A percentile compares a stretch with the other conserved stretches of the same genome.
These are phyloP conservation scores for Lepidium africanum DNA, from an alignment of 345 rosid genomes.

Conservation along the genomic window DNA sequence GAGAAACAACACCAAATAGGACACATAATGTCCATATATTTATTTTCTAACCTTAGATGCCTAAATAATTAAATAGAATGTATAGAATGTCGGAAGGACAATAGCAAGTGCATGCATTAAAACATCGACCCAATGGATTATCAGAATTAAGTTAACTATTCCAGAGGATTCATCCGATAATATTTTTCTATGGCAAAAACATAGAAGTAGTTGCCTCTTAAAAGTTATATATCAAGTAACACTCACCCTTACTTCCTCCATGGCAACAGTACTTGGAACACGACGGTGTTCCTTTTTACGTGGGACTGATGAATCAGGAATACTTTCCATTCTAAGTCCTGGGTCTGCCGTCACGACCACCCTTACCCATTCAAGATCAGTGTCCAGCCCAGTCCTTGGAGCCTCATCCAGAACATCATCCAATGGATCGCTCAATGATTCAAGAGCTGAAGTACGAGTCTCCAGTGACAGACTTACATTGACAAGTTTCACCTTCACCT, in stretches of 20 bases:
- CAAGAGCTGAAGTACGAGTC: slow-evolving; percentile 24
- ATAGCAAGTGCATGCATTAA: neutral
- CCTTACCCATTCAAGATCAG: slow-evolving; percentile 89
- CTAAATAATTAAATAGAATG: neutral
- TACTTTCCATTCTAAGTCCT: slow-evolving; percentile 62
- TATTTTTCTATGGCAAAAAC: neutral
- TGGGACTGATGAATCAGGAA: slow-evolving; percentile 52
- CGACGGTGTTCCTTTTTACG: slow-evolving; percentile 96
- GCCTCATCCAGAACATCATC: slow-evolving; percentile 27
- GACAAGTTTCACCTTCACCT: slow-evolving; percentile 66
- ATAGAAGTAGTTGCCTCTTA: neutral
- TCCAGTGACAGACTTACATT: slow-evolving; percentile 60
- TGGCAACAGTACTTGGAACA: slow-evolving; percentile 97
- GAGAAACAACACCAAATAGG: neutral
- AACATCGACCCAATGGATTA: neutral
- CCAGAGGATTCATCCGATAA: neutral
- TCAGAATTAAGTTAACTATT: neutral
- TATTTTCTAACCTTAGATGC: neutral
- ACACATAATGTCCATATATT: neutral
- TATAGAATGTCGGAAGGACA: neutral
- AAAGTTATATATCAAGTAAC: neutral
- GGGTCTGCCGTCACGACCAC: slow-evolving; percentile 85
- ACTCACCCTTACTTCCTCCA: slow-evolving; percentile 96
- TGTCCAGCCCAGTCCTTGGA: slow-evolving; percentile 19
- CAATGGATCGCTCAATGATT: slow-evolving; percentile 22